These are phyloP conservation scores for Colletotrichum acutatum DNA, from an alignment of 2,329 filamentous ascomycete genomes.

Conservation along the genomic window DNA sequence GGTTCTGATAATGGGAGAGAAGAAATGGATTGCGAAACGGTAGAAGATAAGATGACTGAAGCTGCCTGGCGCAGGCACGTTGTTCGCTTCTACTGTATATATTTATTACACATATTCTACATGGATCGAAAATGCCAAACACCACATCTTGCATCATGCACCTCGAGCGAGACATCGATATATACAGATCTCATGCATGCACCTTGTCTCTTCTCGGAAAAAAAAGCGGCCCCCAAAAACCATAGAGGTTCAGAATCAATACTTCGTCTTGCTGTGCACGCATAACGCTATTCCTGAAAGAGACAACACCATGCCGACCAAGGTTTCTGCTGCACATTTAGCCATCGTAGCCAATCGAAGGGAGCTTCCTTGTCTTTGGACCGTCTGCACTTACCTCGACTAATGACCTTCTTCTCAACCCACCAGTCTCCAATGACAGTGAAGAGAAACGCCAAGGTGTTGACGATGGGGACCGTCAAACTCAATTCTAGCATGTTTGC, in stretches of 20 bases:
- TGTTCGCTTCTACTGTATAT: conserved; percentile 1
- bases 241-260: background rate
- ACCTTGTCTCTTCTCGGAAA: background rate
- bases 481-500: conserved; percentile 74
- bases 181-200: background rate
- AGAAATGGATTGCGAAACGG: no score
- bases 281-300: conserved; percentile 85
- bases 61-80: conserved; percentile 24
- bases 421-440: conserved; percentile 96
- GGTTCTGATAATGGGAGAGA: background rate
- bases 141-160: conserved; percentile 3
- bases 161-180: background rate
- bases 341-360: conserved; percentile 11
- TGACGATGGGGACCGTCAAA: conserved; percentile 93
- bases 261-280: conserved; percentile 71
- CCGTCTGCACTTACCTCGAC: conserved; percentile 68
- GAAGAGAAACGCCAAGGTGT: conserved; percentile 94
- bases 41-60: background rate
- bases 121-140: conserved; percentile 13
- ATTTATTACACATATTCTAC: background rate
- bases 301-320: conserved; percentile 83
- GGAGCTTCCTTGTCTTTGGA: background rate
- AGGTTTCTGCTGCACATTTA: conserved; percentile 70
- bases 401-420: conserved; percentile 91
- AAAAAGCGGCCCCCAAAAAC: background rate